Evolutionary conservation across 2,329 filamentous ascomycete species (phyloP).

Genomic region (Fusarium secorum): DNA sequence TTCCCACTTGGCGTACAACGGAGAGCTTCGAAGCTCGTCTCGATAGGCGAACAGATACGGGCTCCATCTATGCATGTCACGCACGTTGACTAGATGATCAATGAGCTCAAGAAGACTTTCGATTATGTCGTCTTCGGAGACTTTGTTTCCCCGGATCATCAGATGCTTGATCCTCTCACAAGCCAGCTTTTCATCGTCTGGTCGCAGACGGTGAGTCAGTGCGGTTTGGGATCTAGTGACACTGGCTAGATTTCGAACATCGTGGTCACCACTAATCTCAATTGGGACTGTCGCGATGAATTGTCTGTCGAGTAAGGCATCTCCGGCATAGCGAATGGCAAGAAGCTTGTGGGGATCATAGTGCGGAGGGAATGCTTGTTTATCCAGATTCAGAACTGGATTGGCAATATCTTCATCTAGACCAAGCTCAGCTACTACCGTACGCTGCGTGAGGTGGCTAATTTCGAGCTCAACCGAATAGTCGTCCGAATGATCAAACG

Average conservation of each 20-base stretch:
- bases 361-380: neutral
- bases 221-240: neutral
- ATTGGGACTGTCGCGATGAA: neutral
- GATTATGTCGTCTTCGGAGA: neutral
- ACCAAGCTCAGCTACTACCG: neutral
- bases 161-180: neutral
- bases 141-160: neutral
- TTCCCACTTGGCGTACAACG: neutral
- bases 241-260: neutral
- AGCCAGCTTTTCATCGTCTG: neutral
- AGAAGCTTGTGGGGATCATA: neutral
- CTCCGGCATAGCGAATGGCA: neutral
- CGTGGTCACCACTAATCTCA: neutral
- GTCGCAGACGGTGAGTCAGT: neutral
- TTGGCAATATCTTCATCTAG: neutral
- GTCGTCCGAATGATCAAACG: neutral
- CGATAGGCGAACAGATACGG: neutral
- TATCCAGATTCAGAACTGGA: neutral
- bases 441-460: neutral
- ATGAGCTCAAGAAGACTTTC: fast-evolving
- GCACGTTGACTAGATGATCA: neutral
- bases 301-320: neutral
- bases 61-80: neutral
- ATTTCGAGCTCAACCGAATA: neutral
- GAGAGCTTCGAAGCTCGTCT: neutral